Evolutionary conservation across 164 flowering plant species (phyloP).

Genomic region (Stephania japonica): DNA sequence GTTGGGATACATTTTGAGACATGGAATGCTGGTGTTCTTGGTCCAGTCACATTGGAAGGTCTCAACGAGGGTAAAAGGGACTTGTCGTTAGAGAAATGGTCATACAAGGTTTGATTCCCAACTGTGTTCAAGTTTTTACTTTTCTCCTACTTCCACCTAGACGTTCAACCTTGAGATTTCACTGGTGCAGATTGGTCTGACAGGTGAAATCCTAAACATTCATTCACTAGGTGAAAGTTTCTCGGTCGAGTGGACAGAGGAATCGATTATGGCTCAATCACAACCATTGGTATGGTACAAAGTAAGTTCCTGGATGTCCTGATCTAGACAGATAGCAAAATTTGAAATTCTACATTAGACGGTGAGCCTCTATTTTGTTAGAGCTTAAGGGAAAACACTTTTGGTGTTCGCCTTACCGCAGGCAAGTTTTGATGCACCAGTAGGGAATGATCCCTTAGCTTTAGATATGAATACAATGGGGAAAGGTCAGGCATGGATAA

Average conservation of each 20-base stretch:
- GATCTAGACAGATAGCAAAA: constrained; percentile 2
- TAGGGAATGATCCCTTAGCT: constrained; percentile 72
- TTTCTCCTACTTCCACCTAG: neutral
- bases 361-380: neutral
- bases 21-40: constrained; percentile 94
- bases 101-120: constrained; percentile 67
- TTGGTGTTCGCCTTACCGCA: constrained; percentile 20
- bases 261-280: constrained; percentile 39
- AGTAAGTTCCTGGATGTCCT: constrained; percentile 52
- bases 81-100: constrained; percentile 70
- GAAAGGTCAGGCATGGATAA: constrained; percentile 94
- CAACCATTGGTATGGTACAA: constrained; percentile 90
- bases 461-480: constrained; percentile 85
- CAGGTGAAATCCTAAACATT: constrained; percentile 69
- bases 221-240: constrained; percentile 62
- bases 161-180: constrained; percentile 7
- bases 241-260: constrained; percentile 74
- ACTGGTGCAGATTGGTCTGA: constrained; percentile 62
- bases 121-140: neutral
- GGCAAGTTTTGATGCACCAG: constrained; percentile 72
- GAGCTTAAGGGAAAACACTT: neutral
- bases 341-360: neutral
- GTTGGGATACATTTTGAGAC: constrained; percentile 77
- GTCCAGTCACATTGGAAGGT: constrained; percentile 76
- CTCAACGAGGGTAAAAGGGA: constrained; percentile 75